Conservation (phyloP, 1,284 basidiomycete species). For the Ceratobasidium sp. region DNA sequence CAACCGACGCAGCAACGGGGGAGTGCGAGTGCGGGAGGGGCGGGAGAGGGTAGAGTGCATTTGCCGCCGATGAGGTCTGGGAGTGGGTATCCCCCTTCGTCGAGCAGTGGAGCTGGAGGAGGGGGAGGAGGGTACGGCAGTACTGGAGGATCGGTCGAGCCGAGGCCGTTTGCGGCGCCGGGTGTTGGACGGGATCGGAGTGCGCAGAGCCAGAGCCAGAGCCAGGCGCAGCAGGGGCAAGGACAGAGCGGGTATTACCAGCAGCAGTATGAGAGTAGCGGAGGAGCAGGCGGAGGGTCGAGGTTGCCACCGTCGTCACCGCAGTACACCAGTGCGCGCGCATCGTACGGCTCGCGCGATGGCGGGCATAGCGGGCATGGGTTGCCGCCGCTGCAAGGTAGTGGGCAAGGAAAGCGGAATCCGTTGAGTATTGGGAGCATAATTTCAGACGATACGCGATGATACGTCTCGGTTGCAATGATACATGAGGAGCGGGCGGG, state of each 20-base stretch:
- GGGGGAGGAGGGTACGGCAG: slow-evolving; percentile 8
- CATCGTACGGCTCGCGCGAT: slow-evolving; percentile 53
- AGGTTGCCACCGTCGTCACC: slow-evolving; percentile 39
- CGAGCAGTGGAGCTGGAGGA: neutral
- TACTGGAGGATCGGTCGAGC: slow-evolving; percentile 7
- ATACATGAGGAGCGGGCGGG: no score
- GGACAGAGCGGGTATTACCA: neutral
- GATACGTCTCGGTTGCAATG: neutral
- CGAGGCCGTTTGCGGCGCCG: slow-evolving; percentile 36
- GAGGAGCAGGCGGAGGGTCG: slow-evolving; percentile 6
- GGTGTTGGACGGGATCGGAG: slow-evolving; percentile 19
- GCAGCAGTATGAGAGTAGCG: neutral
- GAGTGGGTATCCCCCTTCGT: slow-evolving; percentile 26
- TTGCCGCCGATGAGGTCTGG: slow-evolving; percentile 45
- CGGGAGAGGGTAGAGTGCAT: slow-evolving; percentile 39
- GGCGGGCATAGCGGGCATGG: slow-evolving; percentile 50
- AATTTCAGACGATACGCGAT: slow-evolving; percentile 63
- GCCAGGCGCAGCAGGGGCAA: neutral
- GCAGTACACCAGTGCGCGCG: slow-evolving; percentile 22
- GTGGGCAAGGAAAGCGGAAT: slow-evolving; percentile 65
- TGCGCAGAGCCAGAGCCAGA: no score
- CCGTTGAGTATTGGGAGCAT: slow-evolving; percentile 78
- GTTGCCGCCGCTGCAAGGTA: slow-evolving; percentile 1
- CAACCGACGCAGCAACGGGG: neutral
- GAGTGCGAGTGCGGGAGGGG: slow-evolving; percentile 5